Evolutionary conservation across 257 asterid genomes (phyloP).

Genomic region (Petrea volubilis): DNA sequence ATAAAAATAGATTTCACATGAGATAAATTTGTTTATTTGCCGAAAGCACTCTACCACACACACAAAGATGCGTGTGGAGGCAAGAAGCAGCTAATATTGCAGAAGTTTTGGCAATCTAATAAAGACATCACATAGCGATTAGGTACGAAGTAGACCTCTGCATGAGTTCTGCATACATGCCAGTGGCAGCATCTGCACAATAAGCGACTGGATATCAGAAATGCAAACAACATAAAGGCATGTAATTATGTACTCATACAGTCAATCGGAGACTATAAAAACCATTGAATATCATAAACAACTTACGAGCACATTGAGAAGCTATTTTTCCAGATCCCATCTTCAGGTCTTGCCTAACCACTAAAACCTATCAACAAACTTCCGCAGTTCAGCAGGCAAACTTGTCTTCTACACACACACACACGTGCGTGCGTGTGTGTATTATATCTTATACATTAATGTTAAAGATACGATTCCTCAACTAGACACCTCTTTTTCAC

Average conservation of each 20-base stretch:
- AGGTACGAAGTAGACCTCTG: constrained; percentile 56
- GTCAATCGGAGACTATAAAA: constrained; percentile 7
- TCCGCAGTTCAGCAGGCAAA: constrained; percentile 14
- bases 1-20: not conserved
- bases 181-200: constrained; percentile 94
- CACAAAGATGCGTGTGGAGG: too few species aligned
- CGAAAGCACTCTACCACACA: not conserved
- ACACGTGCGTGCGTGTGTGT: too few species aligned
- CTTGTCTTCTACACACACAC: too few species aligned
- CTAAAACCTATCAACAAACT: constrained; percentile 65
- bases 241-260: constrained; percentile 3
- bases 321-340: constrained; percentile 97
- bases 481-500: not conserved
- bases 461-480: constrained; percentile 6
- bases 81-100: not conserved
- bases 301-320: constrained; percentile 98
- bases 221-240: not conserved
- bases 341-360: constrained; percentile 93
- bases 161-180: constrained; percentile 83
- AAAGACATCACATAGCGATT: constrained; percentile 5
- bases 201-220: constrained; percentile 21
- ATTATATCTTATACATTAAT: too few species aligned
- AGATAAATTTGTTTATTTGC: not conserved
- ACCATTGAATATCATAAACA: constrained; percentile 15
- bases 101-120: not conserved